Base-by-base conservation (phyloP, 202 grass and related monocot genomes). In the Brachypodium distachyon region DNA sequence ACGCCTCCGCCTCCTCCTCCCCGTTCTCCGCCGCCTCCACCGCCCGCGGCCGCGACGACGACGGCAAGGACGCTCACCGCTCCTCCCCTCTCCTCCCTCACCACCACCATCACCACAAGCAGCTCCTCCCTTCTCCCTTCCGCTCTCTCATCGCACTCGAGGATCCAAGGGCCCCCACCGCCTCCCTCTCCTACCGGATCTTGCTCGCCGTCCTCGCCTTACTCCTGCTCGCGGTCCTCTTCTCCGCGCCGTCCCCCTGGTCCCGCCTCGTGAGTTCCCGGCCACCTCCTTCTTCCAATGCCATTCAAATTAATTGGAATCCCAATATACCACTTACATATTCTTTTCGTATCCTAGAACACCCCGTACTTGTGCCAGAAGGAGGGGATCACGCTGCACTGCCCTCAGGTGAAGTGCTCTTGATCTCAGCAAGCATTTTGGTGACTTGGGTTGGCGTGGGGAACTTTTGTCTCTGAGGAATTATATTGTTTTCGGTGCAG, bases 101-200 rank as follows among this genome's bases (percentile, higher is more conserved):
- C 28, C 81, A 86, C 28, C 81, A 67, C 63, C 63, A 65, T 27
- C 64, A 89, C 54, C 72, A 81, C 67, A 81, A 71, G 70, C 81
- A 83, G 9, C 61, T 61, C 75, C 37, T 78, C 6, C 42, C 78
- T 61, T 83, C 94, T 43, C 54, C 85, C 32, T 22, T 97, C 60
- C 88, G 94, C 22, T 97, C 90, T 38, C 86, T 94, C 42, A 61
- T 97, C 47, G 74, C 88, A 2, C 61, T 97, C 42, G 94, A 97
- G 76, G 88, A 92, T 67, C 91, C 91, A 40, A 85, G 87, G 70
- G 73, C 84, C 27, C 37, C 82, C 29, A 87, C 91, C 55, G 61
- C 88, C n/a, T 83, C 94, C 11, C 38, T 57, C 77, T 87, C 86
- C 32, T 97, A 93, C 72, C 88, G 86, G 88, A 90, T 88, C 67